Evolutionary conservation across 106 monocot species (phyloP).

Genomic region (Narthecium ossifragum): DNA sequence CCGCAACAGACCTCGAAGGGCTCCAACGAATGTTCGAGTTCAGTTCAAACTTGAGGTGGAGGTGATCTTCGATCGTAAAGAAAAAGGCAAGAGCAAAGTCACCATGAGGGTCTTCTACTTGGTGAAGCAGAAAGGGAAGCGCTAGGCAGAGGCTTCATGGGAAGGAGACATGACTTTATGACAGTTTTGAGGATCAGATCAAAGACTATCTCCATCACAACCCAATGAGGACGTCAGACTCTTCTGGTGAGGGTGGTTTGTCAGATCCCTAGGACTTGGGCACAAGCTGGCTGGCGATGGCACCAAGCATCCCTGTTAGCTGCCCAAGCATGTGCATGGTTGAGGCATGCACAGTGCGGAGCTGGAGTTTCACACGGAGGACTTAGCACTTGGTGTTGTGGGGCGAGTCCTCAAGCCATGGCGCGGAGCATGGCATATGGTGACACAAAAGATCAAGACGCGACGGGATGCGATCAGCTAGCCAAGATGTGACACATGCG

Average conservation of each 20-base stretch:
- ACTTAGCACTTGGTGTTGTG: too few relatives aligned
- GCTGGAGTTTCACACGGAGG: too few relatives aligned
- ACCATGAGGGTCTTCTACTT: background rate
- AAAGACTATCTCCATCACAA: background rate
- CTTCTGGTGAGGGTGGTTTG: background rate
- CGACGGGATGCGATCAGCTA: too few relatives aligned
- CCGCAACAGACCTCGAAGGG: background rate
- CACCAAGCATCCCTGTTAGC: too few relatives aligned
- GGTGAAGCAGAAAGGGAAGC: background rate
- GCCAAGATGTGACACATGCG: too few relatives aligned
- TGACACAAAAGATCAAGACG: too few relatives aligned
- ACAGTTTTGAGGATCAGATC: background rate
- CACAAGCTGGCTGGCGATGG: too few relatives aligned
- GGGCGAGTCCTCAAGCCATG: too few relatives aligned
- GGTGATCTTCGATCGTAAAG: background rate
- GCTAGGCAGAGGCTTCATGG: background rate
- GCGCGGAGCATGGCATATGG: too few relatives aligned
- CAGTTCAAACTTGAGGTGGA: background rate
- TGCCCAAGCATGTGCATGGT: too few relatives aligned
- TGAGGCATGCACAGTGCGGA: too few relatives aligned
- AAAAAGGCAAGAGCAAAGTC: background rate
- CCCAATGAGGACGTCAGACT: background rate
- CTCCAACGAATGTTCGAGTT: background rate
- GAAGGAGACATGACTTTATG: background rate
- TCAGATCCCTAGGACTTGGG: background rate